Evolutionary conservation across 768 basidiomycete species (phyloP).

Genomic region (Termitomyces titanicus): DNA sequence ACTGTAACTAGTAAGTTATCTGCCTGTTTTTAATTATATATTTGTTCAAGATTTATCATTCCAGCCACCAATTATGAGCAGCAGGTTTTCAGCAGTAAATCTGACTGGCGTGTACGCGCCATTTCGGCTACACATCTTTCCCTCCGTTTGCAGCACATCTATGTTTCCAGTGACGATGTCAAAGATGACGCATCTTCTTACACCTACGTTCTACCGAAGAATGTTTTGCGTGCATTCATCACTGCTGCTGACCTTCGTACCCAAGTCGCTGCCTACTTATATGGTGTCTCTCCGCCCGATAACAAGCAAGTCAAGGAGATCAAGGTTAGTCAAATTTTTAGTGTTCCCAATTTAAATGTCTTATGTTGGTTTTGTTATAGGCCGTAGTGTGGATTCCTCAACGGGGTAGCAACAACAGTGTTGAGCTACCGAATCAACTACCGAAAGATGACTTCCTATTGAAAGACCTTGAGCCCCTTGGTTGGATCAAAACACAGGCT

Average conservation of each 20-base stretch:
- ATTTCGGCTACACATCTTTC: constrained; percentile 96
- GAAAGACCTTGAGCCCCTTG: constrained; percentile 92
- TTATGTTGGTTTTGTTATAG: constrained; percentile 22
- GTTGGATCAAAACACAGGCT: constrained; percentile 97
- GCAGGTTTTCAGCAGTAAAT: constrained; percentile 98
- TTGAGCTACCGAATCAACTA: constrained; percentile 86
- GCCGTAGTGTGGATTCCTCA: constrained; percentile 98
- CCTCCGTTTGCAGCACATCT: constrained; percentile 96
- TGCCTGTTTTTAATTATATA: background rate
- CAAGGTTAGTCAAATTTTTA: constrained; percentile 50
- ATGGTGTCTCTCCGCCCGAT: constrained; percentile 89
- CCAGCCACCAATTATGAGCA: constrained; percentile 95
- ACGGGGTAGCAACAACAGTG: constrained; percentile 89
- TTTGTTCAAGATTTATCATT: constrained; percentile 4
- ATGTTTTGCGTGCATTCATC: constrained; percentile 91
- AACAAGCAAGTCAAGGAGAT: constrained; percentile 99
- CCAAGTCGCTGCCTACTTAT: constrained; percentile 92
- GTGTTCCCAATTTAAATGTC: background rate
- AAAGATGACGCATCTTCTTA: constrained; percentile 94
- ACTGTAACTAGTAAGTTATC: constrained; percentile 80
- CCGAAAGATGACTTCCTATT: constrained; percentile 94
- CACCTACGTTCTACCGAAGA: constrained; percentile 97
- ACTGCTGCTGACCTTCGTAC: constrained; percentile 92
- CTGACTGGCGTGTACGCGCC: constrained; percentile 98
- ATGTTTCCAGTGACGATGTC: constrained; percentile 98